Evolutionary conservation across 2,329 filamentous ascomycete species (phyloP).

Genomic region (Sordariomycetes sp.): DNA sequence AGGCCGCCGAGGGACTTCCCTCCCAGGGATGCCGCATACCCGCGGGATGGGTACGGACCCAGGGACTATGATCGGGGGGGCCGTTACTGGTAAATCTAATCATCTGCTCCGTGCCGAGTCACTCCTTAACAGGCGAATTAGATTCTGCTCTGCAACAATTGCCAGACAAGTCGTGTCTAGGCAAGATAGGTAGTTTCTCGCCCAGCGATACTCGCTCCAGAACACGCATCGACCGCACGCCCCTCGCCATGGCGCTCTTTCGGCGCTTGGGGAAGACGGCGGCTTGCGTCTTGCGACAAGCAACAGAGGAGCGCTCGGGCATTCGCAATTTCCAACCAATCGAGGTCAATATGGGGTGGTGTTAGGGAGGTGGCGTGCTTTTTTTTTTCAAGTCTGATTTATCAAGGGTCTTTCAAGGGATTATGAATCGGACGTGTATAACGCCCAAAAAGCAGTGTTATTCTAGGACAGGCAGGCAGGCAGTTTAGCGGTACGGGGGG

Average conservation of each 20-base stretch:
- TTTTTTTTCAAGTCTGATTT: neutral
- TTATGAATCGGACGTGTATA: neutral
- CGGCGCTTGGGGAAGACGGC: neutral
- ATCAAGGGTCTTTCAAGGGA: neutral
- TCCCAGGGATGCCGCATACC: constrained; percentile 39
- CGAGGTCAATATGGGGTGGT: neutral
- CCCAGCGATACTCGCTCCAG: neutral
- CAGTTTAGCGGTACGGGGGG: too few species aligned
- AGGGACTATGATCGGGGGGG: constrained; percentile 41
- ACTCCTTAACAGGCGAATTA: neutral
- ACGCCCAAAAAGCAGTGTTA: neutral
- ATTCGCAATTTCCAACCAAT: neutral
- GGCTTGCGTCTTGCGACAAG: neutral
- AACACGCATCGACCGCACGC: neutral
- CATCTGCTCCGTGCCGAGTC: neutral
- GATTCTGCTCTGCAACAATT: neutral
- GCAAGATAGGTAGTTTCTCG: neutral
- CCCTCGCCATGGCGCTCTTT: neutral
- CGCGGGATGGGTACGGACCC: constrained; percentile 26
- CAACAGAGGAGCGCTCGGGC: neutral
- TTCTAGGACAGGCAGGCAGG: too few species aligned
- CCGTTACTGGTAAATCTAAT: constrained; percentile 32
- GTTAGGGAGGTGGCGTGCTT: neutral
- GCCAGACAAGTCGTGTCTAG: neutral
- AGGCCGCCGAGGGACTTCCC: constrained; percentile 34